These are phyloP conservation scores for Fagopyrum esculentum DNA, from an alignment of 148 eudicot genomes.

Conservation along the genomic window DNA sequence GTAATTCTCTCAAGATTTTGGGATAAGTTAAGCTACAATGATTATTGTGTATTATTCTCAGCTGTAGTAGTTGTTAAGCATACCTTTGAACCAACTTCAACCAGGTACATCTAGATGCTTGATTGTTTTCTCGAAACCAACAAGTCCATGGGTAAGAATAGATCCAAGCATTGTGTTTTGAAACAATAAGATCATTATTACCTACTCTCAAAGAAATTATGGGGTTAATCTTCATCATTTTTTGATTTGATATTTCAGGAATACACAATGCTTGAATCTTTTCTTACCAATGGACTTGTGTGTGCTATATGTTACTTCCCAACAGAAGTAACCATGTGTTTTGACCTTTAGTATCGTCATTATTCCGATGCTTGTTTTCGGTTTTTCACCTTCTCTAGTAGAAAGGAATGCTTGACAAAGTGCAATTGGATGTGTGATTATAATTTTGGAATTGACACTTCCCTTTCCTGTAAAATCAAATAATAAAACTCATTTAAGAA, in stretches of 20 bases:
- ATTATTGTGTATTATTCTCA: neutral
- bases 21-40: neutral
- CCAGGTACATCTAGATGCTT: slow-evolving; percentile 90
- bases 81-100: slow-evolving; percentile 73
- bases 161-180: neutral
- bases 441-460: no score
- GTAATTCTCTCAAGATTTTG: slow-evolving; percentile 49
- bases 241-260: slow-evolving; percentile 31
- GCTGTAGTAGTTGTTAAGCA: neutral
- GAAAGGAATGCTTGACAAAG: no score
- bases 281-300: slow-evolving; percentile 81
- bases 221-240: neutral
- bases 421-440: no score
- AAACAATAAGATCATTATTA: no score
- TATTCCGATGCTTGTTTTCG: no score
- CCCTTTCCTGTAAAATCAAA: no score
- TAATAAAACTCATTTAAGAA: no score
- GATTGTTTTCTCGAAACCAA: slow-evolving; percentile 83
- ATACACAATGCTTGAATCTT: slow-evolving; percentile 75
- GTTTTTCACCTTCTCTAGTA: no score
- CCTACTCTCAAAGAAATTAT: neutral
- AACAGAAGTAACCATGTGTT: neutral
- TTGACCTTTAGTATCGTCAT: no score
- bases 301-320: slow-evolving; percentile 46
- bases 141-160: slow-evolving; percentile 23